These are phyloP conservation scores for Sedum album DNA, from an alignment of 164 flowering plant species.

Conservation along the genomic window DNA sequence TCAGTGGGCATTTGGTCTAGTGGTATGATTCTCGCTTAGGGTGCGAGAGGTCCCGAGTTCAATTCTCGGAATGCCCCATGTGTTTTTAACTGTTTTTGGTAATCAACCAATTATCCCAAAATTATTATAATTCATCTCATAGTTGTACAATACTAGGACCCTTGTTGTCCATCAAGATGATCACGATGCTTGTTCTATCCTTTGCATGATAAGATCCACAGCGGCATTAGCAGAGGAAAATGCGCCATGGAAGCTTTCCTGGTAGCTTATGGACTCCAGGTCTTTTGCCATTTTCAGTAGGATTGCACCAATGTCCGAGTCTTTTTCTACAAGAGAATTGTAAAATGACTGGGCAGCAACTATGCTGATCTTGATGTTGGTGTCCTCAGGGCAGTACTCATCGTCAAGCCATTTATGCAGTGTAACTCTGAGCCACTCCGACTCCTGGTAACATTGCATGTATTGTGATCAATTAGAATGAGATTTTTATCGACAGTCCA, in stretches of 20 bases:
- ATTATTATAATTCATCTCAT: not conserved
- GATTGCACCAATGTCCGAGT: conserved; percentile 67
- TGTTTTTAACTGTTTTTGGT: too few relatives aligned
- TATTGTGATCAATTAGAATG: not conserved
- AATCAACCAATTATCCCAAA: too few relatives aligned
- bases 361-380: conserved; percentile 75
- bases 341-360: conserved; percentile 70
- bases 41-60: conserved; percentile 87
- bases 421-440: conserved; percentile 77
- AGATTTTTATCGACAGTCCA: too few relatives aligned
- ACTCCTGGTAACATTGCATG: conserved; percentile 44
- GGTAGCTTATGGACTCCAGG: conserved; percentile 69
- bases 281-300: conserved; percentile 70
- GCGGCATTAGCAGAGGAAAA: conserved; percentile 97
- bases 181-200: conserved; percentile 35
- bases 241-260: conserved; percentile 95
- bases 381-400: conserved; percentile 87
- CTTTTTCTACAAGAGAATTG: conserved; percentile 44
- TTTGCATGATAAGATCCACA: conserved; percentile 44
- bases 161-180: not conserved
- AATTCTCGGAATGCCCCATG: conserved; percentile 79
- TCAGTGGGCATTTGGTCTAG: conserved; percentile 83
- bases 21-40: conserved; percentile 89
- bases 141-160: not conserved
- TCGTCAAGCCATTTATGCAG: conserved; percentile 96